Evolutionary conservation across 2,329 filamentous ascomycete species (phyloP).

Genomic region (Camillea tinctor): DNA sequence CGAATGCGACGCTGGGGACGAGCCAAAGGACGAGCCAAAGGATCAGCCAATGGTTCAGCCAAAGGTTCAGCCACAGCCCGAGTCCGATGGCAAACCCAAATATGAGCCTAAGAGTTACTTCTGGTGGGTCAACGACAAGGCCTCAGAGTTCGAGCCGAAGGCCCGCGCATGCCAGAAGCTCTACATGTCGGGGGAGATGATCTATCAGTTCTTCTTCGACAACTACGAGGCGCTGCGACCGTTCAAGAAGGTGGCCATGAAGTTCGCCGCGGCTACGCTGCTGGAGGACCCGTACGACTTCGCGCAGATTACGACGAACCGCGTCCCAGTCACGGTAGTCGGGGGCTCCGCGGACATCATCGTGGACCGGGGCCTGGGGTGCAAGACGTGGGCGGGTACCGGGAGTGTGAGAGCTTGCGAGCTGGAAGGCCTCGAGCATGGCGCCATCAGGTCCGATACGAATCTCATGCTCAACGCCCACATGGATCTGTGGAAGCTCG

Average conservation of each 20-base stretch:
- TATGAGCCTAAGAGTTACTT: too few relatives aligned
- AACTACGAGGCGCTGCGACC: constrained; percentile 11
- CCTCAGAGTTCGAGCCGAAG: neutral
- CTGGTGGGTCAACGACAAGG: constrained; percentile 13
- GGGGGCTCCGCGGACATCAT: neutral
- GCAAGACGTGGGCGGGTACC: neutral
- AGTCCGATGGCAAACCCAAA: too few relatives aligned
- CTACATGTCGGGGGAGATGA: constrained; percentile 25
- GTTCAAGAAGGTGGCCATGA: neutral
- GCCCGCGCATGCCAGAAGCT: constrained; percentile 1
- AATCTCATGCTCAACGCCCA: neutral
- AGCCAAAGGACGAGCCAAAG: too few relatives aligned
- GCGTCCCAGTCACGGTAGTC: neutral
- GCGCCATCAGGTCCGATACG: neutral
- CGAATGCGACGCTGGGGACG: too few relatives aligned
- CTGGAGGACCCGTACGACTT: constrained; percentile 1
- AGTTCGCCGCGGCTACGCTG: neutral
- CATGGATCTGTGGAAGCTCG: neutral
- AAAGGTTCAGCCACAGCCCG: too few relatives aligned
- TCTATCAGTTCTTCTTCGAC: constrained; percentile 22
- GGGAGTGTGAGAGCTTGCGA: neutral
- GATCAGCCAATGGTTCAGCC: too few relatives aligned
- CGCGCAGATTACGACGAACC: neutral
- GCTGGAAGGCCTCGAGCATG: neutral
- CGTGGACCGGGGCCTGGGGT: neutral